Evolutionary conservation across 805 yeast genomes (phyloP), one percentile per base, ranked within the genome.

Genomic region (Candida germanica): DNA sequence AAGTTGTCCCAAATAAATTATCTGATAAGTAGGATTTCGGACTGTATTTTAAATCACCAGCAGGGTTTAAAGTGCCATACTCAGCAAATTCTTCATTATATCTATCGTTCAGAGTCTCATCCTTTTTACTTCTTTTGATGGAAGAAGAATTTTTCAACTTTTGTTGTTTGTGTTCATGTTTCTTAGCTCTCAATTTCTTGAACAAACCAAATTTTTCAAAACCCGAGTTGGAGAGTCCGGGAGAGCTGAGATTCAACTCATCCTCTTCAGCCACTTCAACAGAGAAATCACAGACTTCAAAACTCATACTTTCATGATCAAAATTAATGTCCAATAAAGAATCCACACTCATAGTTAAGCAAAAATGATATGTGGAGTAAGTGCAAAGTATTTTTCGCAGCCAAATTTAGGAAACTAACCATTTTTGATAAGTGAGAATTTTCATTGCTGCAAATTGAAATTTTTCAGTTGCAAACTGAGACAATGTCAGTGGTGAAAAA

Each of bases 401-500:
- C 37, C 37, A 27, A 26, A 27, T n/a, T n/a, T n/a, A n/a, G n/a
- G n/a, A n/a, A n/a, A n/a, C n/a, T n/a, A n/a, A n/a, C n/a, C n/a
- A n/a, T n/a, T n/a, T n/a, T n/a, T n/a, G n/a, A n/a, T n/a, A n/a
- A n/a, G n/a, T n/a, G n/a, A n/a, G n/a, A n/a, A n/a, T n/a, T n/a
- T n/a, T n/a, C n/a, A n/a, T n/a, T n/a, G n/a, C n/a, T n/a, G n/a
- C n/a, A n/a, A n/a, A n/a, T n/a, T n/a, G n/a, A n/a, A n/a, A n/a
- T n/a, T n/a, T n/a, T n/a, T n/a, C n/a, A n/a, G n/a, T n/a, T n/a
- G n/a, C n/a, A n/a, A n/a, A n/a, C n/a, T n/a, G n/a, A n/a, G n/a
- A n/a, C 20, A 21, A 42, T 42, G 46, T 35, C 40, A 19, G 40
- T 42, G 10, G 26, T 38, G n/a, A 18, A 32, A 12, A 15, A 15